Percentiles rank a stretch among this genome's conserved stretches.
Evolutionary conservation across 2,329 filamentous ascomycete species (phyloP).

Genomic region (Penicillium brasilianum): DNA sequence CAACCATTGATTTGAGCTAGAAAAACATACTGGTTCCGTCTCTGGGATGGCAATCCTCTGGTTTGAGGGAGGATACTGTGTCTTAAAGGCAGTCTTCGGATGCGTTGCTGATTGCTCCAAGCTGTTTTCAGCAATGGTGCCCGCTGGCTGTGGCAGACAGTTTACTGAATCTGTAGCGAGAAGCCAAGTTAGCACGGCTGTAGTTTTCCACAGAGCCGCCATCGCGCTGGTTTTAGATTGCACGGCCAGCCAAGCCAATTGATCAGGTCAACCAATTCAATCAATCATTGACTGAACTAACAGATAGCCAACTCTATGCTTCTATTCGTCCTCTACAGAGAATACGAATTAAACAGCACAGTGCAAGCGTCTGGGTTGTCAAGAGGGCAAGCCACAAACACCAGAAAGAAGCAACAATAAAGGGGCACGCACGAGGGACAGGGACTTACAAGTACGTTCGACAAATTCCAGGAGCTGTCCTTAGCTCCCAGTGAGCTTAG

Average conservation of each 20-base stretch:
- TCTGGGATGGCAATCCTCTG: constrained; percentile 35
- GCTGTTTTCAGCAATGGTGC: constrained; percentile 17
- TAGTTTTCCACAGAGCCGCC: constrained; percentile 30
- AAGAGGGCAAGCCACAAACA: constrained; percentile 5
- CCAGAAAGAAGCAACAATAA: constrained; percentile 2
- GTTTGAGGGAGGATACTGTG: constrained; percentile 44
- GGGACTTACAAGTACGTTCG: constrained; percentile 26
- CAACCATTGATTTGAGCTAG: neutral
- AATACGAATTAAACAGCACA: constrained; percentile 16
- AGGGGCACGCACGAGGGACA: neutral
- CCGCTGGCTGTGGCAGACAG: constrained; percentile 31
- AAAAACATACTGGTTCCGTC: constrained; percentile 39
- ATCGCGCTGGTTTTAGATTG: constrained; percentile 8
- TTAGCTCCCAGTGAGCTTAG: constrained; percentile 7
- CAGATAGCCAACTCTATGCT: constrained; percentile 11
- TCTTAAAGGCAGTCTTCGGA: constrained; percentile 32
- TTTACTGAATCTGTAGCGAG: constrained; percentile 36
- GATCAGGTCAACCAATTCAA: neutral
- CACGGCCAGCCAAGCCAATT: neutral
- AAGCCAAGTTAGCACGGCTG: constrained; percentile 44
- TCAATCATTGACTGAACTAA: neutral
- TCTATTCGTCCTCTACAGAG: constrained; percentile 14
- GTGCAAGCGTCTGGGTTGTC: constrained; percentile 8
- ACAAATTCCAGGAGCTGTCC: constrained; percentile 18
- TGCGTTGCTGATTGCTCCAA: constrained; percentile 22